Evolutionary conservation across 2,329 filamentous ascomycete species (phyloP).

Genomic region (Trichoderma polysporum): DNA sequence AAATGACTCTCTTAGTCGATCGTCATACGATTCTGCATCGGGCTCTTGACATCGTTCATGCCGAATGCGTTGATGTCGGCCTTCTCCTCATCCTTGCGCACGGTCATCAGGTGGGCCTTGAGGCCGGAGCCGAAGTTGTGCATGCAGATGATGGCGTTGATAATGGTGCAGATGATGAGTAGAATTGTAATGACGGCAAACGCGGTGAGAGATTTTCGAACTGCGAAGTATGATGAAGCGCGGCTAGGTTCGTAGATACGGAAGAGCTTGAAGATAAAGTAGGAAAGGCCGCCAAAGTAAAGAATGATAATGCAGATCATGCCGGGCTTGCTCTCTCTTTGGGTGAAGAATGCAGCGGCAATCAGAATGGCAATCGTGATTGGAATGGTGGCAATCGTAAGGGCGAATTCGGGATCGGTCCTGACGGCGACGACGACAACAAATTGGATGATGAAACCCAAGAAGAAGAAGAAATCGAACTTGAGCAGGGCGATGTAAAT

Average conservation of each 20-base stretch:
- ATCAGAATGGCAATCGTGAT: constrained; percentile 88
- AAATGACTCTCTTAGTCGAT: constrained; percentile 49
- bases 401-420: constrained; percentile 71
- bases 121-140: constrained; percentile 87
- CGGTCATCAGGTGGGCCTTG: constrained; percentile 76
- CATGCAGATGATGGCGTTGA: constrained; percentile 83
- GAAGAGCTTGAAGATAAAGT: constrained; percentile 97
- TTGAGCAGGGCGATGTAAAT: constrained; percentile 97
- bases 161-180: constrained; percentile 83
- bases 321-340: constrained; percentile 75
- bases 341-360: constrained; percentile 79
- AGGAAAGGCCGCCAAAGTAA: constrained; percentile 85
- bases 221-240: constrained; percentile 66
- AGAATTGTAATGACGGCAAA: constrained; percentile 93
- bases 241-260: constrained; percentile 79
- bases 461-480: constrained; percentile 99
- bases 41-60: constrained; percentile 56
- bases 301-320: constrained; percentile 78
- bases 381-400: constrained; percentile 87
- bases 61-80: constrained; percentile 56
- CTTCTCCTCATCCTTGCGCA: constrained; percentile 51
- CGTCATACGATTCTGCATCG: constrained; percentile 58
- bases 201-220: constrained; percentile 81
- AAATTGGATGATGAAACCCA: constrained; percentile 97
- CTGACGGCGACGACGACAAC: constrained; percentile 79